These are phyloP conservation scores for Pythium brassicae DNA, from an alignment of 352 stramenopile genomes.

Conservation along the genomic window DNA sequence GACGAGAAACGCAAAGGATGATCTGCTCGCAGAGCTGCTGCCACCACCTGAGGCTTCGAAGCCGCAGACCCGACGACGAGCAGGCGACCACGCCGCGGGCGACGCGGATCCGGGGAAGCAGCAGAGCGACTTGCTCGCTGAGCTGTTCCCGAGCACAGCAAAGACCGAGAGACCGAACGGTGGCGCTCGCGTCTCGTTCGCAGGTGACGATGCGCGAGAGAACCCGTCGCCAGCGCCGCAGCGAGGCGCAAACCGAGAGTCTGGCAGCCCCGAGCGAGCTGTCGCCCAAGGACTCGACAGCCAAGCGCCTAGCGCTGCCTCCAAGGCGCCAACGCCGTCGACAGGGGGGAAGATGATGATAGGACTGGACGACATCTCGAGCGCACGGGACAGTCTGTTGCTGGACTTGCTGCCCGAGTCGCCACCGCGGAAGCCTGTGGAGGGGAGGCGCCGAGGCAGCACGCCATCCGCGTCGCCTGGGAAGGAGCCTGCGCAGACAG, in stretches of 20 bases:
- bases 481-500: constrained; percentile 18
- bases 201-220: too few relatives aligned
- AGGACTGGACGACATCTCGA: constrained; percentile 13
- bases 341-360: too few relatives aligned
- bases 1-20: constrained; percentile 1
- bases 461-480: constrained; percentile 15
- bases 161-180: neutral
- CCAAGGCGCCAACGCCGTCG: neutral
- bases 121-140: constrained; percentile 14
- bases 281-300: too few relatives aligned
- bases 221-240: too few relatives aligned
- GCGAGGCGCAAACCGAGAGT: too few relatives aligned
- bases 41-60: neutral
- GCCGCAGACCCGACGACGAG: neutral
- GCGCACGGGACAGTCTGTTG: constrained; percentile 46
- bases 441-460: constrained; percentile 8
- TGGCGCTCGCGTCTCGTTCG: too few relatives aligned
- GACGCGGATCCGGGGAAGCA: neutral
- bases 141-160: constrained; percentile 17
- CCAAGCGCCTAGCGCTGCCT: too few relatives aligned
- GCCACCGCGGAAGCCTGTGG: constrained; percentile 18
- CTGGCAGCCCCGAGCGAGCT: too few relatives aligned
- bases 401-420: constrained; percentile 47
- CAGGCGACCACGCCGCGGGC: neutral
- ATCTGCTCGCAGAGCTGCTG: constrained; percentile 9